Conservation (phyloP, 495 filamentous ascomycete genomes). For the Penicillium antarcticum region DNA sequence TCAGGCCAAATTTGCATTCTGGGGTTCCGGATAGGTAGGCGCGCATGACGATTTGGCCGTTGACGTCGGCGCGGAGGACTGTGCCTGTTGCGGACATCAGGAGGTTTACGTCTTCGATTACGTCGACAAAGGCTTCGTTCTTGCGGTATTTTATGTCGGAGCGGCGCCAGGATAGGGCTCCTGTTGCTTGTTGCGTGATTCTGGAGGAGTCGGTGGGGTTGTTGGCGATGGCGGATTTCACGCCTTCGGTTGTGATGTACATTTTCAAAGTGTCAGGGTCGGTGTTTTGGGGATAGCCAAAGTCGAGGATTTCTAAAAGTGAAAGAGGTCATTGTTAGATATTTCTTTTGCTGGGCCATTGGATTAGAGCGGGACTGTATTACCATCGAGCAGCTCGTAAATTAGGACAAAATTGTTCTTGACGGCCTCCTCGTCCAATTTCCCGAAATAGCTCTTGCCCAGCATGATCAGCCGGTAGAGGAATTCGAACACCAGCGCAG, state of each 20-base stretch:
- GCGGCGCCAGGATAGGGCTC: constrained; percentile 93
- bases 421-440: constrained; percentile 98
- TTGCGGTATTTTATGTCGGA: constrained; percentile 98
- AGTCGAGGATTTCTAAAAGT: constrained; percentile 87
- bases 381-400: constrained; percentile 96
- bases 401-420: constrained; percentile 99
- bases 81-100: constrained; percentile 96
- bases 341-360: not conserved
- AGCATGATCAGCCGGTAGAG: constrained; percentile 87
- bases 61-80: constrained; percentile 94
- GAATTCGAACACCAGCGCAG: constrained; percentile 97
- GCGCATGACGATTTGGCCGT: constrained; percentile 97
- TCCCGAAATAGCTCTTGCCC: constrained; percentile 95
- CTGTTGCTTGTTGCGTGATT: constrained; percentile 99
- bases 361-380: constrained; percentile 13
- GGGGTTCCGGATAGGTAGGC: constrained; percentile 95
- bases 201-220: constrained; percentile 71
- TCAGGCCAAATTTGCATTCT: constrained; percentile 99
- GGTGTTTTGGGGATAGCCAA: constrained; percentile 98
- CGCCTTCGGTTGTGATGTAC: constrained; percentile 99
- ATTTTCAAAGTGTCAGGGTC: constrained; percentile 99
- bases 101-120: constrained; percentile 99
- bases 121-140: constrained; percentile 98
- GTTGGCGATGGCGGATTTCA: constrained; percentile 89
- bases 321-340: not conserved